These are phyloP conservation scores for Podospora conica DNA, from an alignment of 495 filamentous ascomycete species.

Conservation along the genomic window DNA sequence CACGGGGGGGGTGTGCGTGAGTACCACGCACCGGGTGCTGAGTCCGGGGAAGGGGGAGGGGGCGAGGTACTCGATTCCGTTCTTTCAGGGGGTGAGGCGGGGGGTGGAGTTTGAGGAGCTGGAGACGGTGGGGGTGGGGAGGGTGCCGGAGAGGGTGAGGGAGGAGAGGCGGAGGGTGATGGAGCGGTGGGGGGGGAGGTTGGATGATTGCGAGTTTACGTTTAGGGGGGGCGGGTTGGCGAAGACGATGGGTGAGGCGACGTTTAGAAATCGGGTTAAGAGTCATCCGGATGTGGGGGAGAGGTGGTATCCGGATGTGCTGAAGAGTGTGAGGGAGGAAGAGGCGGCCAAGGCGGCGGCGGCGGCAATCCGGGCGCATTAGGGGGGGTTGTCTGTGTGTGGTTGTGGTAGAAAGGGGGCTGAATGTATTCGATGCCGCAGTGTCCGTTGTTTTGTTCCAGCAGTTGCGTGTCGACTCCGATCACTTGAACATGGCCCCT, in stretches of 20 bases:
- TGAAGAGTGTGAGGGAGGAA: constrained; percentile 43
- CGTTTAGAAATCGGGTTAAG: constrained; percentile 77
- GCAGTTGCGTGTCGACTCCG: not conserved
- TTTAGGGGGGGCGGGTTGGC: constrained; percentile 58
- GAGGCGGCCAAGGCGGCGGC: constrained; percentile 27
- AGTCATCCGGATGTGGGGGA: constrained; percentile 87
- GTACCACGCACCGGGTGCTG: constrained; percentile 80
- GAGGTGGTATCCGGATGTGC: constrained; percentile 73
- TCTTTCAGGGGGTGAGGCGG: constrained; percentile 86
- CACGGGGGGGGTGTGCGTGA: constrained; percentile 79
- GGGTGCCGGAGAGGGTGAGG: constrained; percentile 62
- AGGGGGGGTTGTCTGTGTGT: constrained; percentile 7
- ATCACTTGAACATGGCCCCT: not conserved
- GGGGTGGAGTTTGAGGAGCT: constrained; percentile 74
- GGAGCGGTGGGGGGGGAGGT: constrained; percentile 40
- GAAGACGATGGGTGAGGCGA: constrained; percentile 72
- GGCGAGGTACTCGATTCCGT: constrained; percentile 76
- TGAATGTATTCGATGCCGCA: not conserved
- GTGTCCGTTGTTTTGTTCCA: not conserved
- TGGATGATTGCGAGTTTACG: constrained; percentile 75
- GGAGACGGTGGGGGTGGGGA: constrained; percentile 47
- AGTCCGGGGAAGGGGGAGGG: constrained; percentile 58
- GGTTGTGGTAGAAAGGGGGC: constrained; percentile 29
- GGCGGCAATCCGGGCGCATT: constrained; percentile 1
- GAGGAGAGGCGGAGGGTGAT: constrained; percentile 50